Evolutionary conservation across 768 basidiomycete genomes (phyloP), one percentile per base, ranked within the genome.

Genomic region (Mycena maculata): DNA sequence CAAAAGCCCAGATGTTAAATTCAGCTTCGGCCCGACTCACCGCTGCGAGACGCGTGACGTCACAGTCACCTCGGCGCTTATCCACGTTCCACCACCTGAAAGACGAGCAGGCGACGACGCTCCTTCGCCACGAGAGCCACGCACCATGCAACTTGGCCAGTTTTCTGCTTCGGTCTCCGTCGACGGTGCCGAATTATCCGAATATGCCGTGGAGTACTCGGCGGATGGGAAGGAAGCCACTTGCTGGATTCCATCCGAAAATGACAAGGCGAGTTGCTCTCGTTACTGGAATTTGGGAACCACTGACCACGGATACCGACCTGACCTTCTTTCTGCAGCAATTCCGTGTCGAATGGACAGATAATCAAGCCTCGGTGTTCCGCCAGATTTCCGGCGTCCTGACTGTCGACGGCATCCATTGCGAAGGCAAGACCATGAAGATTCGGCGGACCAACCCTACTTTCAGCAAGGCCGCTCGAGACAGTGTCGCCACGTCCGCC

Each of bases 161-260:
- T 69, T 60, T 31, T 60, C 50, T n/a, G 68, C 58, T 13, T 48
- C 30, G 18, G 45, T 69, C 1, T 28, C 33, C 30, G 63, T 64
- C 18, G 62, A 52, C 25, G 62, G 68, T 11, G 31, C 20, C 23
- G n/a, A 20, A 12, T 22, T 64, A 3, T 3, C 63, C 7, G 68
- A 69, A 23, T 65, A 48, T 31, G 68, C 54, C 1, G n/a, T 48
- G 5, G 63, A 69, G 30, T 41, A 50, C 28, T 69, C 68, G 3
- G 47, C 52, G 11, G 68, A 60, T 16, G 63, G 59, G 12, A 55
- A 8, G 42, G 48, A 61, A 4, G 60, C 54, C 6, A 53, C 59
- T 12, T 65, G 63, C 48, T 69, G 68, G 60, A 61, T 65, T 18
- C 39, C 68, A 5, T 69, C 68, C 2, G 53, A 60, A 25, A 30